A percentile compares a stretch with the other conserved stretches of the same genome.
phyloP scores from a whole-genome alignment of 805 yeast species.

The Saccharomycopsis sp. region DNA sequence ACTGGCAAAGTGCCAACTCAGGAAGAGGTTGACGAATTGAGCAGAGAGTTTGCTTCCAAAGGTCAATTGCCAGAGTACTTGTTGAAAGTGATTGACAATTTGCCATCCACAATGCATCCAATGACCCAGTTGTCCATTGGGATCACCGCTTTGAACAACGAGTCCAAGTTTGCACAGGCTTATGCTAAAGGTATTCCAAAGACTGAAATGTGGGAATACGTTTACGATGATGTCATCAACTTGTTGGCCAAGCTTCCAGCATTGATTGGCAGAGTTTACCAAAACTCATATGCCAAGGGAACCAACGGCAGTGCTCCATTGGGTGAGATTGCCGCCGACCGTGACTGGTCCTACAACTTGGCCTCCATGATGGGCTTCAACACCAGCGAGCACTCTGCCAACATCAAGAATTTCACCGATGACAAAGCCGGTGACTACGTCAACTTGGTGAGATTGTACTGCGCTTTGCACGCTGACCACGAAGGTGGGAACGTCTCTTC shows the following conservation, averaged over 20 bases:
- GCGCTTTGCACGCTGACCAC: conserved; percentile 71
- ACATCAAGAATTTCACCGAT: conserved; percentile 24
- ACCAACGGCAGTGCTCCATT: conserved; percentile 46
- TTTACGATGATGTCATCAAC: conserved; percentile 61
- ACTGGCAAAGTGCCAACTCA: conserved; percentile 65
- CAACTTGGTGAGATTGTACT: conserved; percentile 63
- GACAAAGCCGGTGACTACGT: conserved; percentile 49
- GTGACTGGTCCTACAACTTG: conserved; percentile 69
- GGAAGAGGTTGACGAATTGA: conserved; percentile 46
- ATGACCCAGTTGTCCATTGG: conserved; percentile 80
- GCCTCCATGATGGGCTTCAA: conserved; percentile 56
- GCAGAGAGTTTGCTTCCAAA: conserved; percentile 54
- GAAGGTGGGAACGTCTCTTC: conserved; percentile 83
- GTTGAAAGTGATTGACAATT: conserved; percentile 47
- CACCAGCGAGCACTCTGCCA: conserved; percentile 28
- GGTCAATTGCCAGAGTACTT: conserved; percentile 59
- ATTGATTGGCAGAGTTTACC: conserved; percentile 66
- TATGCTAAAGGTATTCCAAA: conserved; percentile 64
- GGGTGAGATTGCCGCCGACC: conserved; percentile 43
- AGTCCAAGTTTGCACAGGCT: conserved; percentile 61
- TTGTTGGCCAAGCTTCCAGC: conserved; percentile 68
- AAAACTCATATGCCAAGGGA: conserved; percentile 36
- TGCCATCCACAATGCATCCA: conserved; percentile 68
- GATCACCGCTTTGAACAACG: conserved; percentile 61
- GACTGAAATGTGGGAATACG: conserved; percentile 65